Base-by-base conservation (phyloP, 805 yeast genomes). In the Naumovozyma castellii region DNA sequence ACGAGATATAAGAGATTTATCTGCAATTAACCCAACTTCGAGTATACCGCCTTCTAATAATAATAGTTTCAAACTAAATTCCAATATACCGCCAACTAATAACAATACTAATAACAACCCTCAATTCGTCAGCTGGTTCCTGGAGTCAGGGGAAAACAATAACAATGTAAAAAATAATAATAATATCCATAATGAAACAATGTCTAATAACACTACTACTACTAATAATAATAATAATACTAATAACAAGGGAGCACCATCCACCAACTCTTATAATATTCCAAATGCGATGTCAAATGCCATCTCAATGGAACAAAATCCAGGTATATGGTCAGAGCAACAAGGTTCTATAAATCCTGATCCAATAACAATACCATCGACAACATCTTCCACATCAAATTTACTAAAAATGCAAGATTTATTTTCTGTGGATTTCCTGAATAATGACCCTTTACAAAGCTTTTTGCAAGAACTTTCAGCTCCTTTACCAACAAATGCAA, bases 381-480 rank as follows among this genome's bases (percentile, higher is more conserved):
- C 29, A 30, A n/a, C 25, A 42, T 34, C 12, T 37, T 33, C 18
- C 17, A 18, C 12, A 19, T 6, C 34, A 38, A 19, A 37, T 22
- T 4, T 34, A 15, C 10, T 36, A 19, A 18, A 43, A 32, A 37
- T 41, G 44, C 49, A 43, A 20, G 49, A 48, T 33, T 37, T 42
- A 18, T 48, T 45, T 27, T 44, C 52, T 12, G 37, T 50, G 3
- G 52, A 51, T 38, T 48, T 46, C 33, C 32, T 49, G 17, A 49
- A 43, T 14, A 45, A 43, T 3, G 56, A 46, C 32, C 56, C 53
- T 3, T 39, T 52, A 34, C 53, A 48, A 34, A 34, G 49, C 18
- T 47, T 53, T 14, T 46, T 49, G 44, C 49, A 49, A 34, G 51
- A 51, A 33, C 34, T 49, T 12, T 39, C 50, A 9, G 41, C 48